Base-by-base conservation (phyloP, 2,329 filamentous ascomycete species). In the Xylaria sp. region DNA sequence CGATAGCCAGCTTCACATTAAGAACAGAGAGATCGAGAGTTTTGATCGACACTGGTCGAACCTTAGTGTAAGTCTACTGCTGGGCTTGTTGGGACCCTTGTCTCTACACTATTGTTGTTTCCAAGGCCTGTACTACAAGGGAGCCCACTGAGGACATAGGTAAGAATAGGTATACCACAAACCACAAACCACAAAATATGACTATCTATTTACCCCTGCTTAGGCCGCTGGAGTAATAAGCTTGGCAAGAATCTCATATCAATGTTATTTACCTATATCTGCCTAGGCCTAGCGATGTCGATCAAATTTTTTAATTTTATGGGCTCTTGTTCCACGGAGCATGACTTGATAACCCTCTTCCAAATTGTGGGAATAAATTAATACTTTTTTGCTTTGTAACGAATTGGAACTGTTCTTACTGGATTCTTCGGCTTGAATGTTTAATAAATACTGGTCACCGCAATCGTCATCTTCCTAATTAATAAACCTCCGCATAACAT, bases 1-100 rank as follows among this genome's bases (percentile, higher is more conserved):
- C 27, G 15, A 58, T 63, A 7, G 45, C 42, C 11, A 7, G 54
- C 51, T 47, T 53, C 15, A 50, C 39, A 49, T 42, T 13, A 9
- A 50, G 29, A 31, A 29, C 13, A 47, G 17, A 44, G n/a, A 20
- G 9, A 42, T 33, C 17, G 11, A 50, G 44, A 44, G 29, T 11
- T 17, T 17, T 51, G 7, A 9, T 44, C n/a, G 1, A 44, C 13
- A 15, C 11, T 36, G 13, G 39, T 36, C 3, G 42, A 38, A 58
- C 20, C 27, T 27, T 15, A n/a, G n/a, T n/a, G n/a, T n/a, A 11
- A 45, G 20, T 10, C 7, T 22, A 45, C 42, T 25, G 20, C n/a
- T 10, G 25, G 42, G 20, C 20, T 10, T 45, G 42, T 5, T 45
- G 9, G 42, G 42, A 45, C 20, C 20, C 42, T 45, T 45, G 20